Conservation (phyloP, 2,329 filamentous ascomycete species). For the Aureobasidium mangrovei region DNA sequence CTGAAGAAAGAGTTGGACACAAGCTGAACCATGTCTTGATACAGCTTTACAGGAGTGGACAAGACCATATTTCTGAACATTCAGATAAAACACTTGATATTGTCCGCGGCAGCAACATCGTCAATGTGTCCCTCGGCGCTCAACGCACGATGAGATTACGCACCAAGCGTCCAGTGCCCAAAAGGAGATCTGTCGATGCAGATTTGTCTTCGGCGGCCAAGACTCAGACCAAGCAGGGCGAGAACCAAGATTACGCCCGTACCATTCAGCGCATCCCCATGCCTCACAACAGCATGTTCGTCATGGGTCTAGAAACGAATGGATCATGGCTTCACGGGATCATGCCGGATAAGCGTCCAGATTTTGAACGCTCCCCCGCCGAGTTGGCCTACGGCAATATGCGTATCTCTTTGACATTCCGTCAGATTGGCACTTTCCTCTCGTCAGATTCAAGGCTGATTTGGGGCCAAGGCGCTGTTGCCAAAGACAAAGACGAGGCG, state of each 20-base stretch:
- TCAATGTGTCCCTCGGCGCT: constrained; percentile 89
- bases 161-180: constrained; percentile 53
- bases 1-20: constrained; percentile 68
- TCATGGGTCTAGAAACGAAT: constrained; percentile 75
- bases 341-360: constrained; percentile 68
- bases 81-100: constrained; percentile 97
- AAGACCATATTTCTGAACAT: constrained; percentile 91
- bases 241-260: constrained; percentile 32
- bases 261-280: constrained; percentile 60
- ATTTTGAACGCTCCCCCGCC: constrained; percentile 55
- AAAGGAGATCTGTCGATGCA: background rate
- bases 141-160: constrained; percentile 83
- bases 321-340: constrained; percentile 88
- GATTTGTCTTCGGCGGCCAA: background rate
- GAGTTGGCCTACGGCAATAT: constrained; percentile 67
- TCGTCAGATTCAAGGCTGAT: constrained; percentile 56
- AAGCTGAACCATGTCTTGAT: constrained; percentile 85
- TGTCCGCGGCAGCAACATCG: constrained; percentile 67
- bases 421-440: constrained; percentile 79
- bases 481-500: constrained; percentile 55
- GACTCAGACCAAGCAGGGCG: constrained; percentile 11
- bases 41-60: constrained; percentile 81
- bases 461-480: constrained; percentile 83
- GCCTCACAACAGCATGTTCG: constrained; percentile 82
- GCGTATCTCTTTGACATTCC: constrained; percentile 87